These are phyloP conservation scores for Crassisporium funariophilum DNA, from an alignment of 768 basidiomycete genomes.

Conservation along the genomic window DNA sequence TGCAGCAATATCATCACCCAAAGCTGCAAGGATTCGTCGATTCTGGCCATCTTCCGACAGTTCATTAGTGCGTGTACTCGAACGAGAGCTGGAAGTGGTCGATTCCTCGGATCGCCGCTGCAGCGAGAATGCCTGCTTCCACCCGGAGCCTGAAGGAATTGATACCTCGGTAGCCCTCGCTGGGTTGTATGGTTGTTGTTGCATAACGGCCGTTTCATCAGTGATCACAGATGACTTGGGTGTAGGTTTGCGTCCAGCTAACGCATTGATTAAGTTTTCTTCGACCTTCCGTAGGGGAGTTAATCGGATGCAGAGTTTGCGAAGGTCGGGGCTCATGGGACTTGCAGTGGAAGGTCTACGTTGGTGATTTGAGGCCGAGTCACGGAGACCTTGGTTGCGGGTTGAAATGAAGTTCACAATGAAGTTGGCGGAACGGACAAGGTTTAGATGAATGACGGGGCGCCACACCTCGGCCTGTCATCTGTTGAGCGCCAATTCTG, in stretches of 20 bases:
- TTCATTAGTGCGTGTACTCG: conserved; percentile 13
- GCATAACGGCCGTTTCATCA: conserved; percentile 13
- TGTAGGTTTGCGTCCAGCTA: conserved; percentile 36
- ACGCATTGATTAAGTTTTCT: conserved; percentile 44
- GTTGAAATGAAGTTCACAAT: conserved; percentile 34
- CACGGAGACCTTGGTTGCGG: conserved; percentile 18
- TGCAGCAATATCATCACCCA: conserved; percentile 52
- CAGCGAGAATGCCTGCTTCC: conserved; percentile 48
- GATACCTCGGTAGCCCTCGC: conserved; percentile 48
- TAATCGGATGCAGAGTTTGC: conserved; percentile 50
- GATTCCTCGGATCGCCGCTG: conserved; percentile 29
- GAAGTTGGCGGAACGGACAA: conserved; percentile 54
- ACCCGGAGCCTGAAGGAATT: conserved; percentile 48
- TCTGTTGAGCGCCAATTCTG: background rate
- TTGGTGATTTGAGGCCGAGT: conserved; percentile 18
- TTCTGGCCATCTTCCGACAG: conserved; percentile 41
- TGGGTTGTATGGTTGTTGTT: conserved; percentile 33
- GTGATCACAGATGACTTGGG: conserved; percentile 4
- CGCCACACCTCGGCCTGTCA: conserved; percentile 56
- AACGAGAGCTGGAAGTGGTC: conserved; percentile 7
- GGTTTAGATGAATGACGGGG: conserved; percentile 68
- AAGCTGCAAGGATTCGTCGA: conserved; percentile 52
- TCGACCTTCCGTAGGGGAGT: conserved; percentile 60
- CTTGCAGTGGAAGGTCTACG: conserved; percentile 20
- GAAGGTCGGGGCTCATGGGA: conserved; percentile 37